Evolutionary conservation across 2,329 filamentous ascomycete species (phyloP).

Genomic region (Fusarium siculi): DNA sequence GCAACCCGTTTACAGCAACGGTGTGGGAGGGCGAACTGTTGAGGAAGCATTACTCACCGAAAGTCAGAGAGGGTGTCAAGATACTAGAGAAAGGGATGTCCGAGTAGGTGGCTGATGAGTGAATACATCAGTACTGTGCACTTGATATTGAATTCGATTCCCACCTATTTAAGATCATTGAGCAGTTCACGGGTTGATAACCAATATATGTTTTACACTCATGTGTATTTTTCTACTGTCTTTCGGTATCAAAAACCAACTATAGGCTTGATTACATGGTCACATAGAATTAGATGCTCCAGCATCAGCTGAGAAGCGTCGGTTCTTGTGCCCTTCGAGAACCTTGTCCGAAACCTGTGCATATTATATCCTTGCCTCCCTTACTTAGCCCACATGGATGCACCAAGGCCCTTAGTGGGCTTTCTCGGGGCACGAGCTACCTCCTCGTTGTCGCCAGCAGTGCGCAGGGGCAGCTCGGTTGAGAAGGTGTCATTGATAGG

Average conservation of each 20-base stretch:
- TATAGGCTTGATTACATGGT: neutral
- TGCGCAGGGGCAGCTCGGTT: neutral
- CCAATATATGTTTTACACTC: neutral
- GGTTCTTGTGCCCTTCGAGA: neutral
- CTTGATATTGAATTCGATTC: neutral
- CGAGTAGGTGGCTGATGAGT: slow-evolving; percentile 35
- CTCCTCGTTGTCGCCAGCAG: neutral
- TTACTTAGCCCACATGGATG: slow-evolving; percentile 39
- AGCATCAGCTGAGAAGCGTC: neutral
- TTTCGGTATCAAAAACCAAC: neutral
- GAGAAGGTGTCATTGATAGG: neutral
- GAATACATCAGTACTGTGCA: slow-evolving; percentile 5
- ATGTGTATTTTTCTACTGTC: neutral
- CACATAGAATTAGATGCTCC: neutral
- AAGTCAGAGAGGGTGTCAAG: slow-evolving; percentile 80
- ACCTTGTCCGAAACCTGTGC: neutral
- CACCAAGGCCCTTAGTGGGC: slow-evolving; percentile 24
- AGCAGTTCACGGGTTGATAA: neutral
- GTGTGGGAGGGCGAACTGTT: slow-evolving; percentile 95
- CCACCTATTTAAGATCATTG: neutral
- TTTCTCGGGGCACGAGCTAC: slow-evolving; percentile 6
- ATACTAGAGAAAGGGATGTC: slow-evolving; percentile 74
- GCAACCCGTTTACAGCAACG: slow-evolving; percentile 89
- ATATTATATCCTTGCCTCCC: neutral
- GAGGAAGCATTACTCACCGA: slow-evolving; percentile 85